These are phyloP conservation scores for Oryza nivara DNA, from an alignment of 176 grass and related monocot species.

Conservation along the genomic window DNA sequence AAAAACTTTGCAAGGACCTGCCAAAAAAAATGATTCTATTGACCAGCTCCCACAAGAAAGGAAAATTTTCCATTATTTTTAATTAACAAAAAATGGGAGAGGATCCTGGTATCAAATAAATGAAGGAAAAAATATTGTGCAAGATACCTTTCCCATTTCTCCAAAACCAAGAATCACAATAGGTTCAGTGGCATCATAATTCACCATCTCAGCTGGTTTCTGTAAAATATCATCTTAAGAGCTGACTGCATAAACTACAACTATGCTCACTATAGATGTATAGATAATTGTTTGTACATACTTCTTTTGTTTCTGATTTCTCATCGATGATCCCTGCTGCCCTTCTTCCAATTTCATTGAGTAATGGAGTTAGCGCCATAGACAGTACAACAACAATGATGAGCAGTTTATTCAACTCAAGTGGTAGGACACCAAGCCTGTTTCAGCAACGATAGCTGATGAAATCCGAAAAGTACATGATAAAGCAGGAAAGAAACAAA, in stretches of 20 bases:
- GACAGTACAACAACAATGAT: slow-evolving; percentile 97
- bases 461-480: slow-evolving; percentile 25
- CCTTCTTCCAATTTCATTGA: slow-evolving; percentile 87
- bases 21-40: slow-evolving; percentile 26
- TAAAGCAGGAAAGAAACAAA: background rate
- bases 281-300: slow-evolving; percentile 28
- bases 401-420: slow-evolving; percentile 97
- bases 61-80: background rate
- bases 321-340: slow-evolving; percentile 75
- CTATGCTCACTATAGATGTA: slow-evolving; percentile 13
- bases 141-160: slow-evolving; percentile 86
- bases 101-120: background rate
- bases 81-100: background rate
- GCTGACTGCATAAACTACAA: slow-evolving; percentile 30
- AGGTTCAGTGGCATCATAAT: slow-evolving; percentile 84
- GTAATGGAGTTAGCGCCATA: slow-evolving; percentile 95
- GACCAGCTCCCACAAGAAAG: background rate
- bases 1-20: slow-evolving; percentile 96
- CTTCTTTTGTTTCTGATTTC: slow-evolving; percentile 78
- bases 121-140: slow-evolving; percentile 26
- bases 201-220: slow-evolving; percentile 69
- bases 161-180: slow-evolving; percentile 95
- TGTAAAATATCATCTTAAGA: slow-evolving; percentile 48
- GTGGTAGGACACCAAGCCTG: slow-evolving; percentile 94
- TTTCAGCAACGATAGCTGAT: slow-evolving; percentile 13